phyloP scores from a whole-genome alignment of 1,284 basidiomycete species.

The Puccinia brachypodii region DNA sequence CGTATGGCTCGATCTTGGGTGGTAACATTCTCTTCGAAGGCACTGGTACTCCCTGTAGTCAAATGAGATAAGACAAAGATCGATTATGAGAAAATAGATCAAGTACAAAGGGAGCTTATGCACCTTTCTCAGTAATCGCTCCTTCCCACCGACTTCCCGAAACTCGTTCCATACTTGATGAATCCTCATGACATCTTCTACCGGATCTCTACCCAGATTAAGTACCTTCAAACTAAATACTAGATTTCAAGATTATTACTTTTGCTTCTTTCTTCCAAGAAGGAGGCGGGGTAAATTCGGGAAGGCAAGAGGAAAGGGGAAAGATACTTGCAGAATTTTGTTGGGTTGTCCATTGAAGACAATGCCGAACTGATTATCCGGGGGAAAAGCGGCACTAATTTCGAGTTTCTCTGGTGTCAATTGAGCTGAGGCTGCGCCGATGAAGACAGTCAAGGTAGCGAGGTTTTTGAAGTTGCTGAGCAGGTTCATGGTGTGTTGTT shows the following conservation, averaged over 20 bases:
- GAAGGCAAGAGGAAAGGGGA: background rate
- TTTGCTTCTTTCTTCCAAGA: background rate
- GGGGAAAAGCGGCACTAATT: conserved; percentile 39
- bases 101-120: background rate
- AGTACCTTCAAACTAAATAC: conserved; percentile 40
- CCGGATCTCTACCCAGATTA: conserved; percentile 37
- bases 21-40: conserved; percentile 39
- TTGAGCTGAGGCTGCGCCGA: background rate
- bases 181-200: conserved; percentile 40
- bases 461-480: background rate
- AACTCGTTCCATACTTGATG: conserved; percentile 46
- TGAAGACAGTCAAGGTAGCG: background rate
- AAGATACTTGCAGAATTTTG: conserved; percentile 38
- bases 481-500: background rate
- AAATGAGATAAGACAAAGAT: background rate
- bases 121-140: conserved; percentile 32
- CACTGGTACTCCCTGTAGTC: conserved; percentile 32
- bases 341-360: conserved; percentile 48
- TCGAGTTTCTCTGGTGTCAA: conserved; percentile 44
- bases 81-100: no score
- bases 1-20: conserved; percentile 30
- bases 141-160: conserved; percentile 47
- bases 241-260: conserved; percentile 10
- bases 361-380: conserved; percentile 38
- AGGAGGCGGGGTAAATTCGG: background rate